Conservation (phyloP, 352 stramenopile species). For the Peronospora farinosa region DNA sequence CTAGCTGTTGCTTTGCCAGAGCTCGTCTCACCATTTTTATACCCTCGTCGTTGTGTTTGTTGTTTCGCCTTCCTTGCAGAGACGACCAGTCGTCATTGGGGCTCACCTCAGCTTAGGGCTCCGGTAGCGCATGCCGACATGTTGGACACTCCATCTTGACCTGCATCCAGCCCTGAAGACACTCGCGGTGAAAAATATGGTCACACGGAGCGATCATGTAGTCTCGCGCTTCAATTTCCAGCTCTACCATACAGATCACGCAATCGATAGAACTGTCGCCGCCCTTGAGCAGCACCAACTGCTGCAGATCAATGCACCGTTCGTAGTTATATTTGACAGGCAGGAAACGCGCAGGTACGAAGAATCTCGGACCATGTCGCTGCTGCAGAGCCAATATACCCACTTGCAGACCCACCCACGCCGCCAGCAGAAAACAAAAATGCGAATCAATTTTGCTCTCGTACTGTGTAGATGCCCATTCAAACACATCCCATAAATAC, state of each 20-base stretch:
- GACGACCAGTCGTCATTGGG: slow-evolving; percentile 8
- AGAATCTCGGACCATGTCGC: slow-evolving; percentile 90
- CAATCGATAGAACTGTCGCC: slow-evolving; percentile 70
- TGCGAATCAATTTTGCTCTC: slow-evolving; percentile 58
- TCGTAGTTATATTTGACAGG: slow-evolving; percentile 97
- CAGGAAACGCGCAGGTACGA: slow-evolving; percentile 92
- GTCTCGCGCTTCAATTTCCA: slow-evolving; percentile 70
- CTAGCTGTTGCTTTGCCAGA: slow-evolving; percentile 2
- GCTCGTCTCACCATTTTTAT: slow-evolving; percentile 18
- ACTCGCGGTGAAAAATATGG: slow-evolving; percentile 93
- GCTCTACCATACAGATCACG: slow-evolving; percentile 84
- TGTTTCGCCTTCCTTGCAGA: slow-evolving; percentile 24
- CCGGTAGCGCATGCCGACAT: slow-evolving; percentile 87
- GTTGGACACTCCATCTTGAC: slow-evolving; percentile 97
- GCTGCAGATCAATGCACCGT: slow-evolving; percentile 67
- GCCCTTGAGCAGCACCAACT: slow-evolving; percentile 62
- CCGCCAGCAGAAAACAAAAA: slow-evolving; percentile 71
- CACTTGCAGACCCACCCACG: slow-evolving; percentile 91
- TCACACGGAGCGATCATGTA: slow-evolving; percentile 97
- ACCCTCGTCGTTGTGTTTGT: slow-evolving; percentile 14
- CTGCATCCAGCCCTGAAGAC: slow-evolving; percentile 95
- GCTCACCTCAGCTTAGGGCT: slow-evolving; percentile 49
- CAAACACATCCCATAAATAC: background rate
- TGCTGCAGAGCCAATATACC: slow-evolving; percentile 89
- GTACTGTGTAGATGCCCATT: slow-evolving; percentile 43